These are phyloP conservation scores for Sapria himalayana DNA, from an alignment of 345 rosid genomes.

Conservation along the genomic window DNA sequence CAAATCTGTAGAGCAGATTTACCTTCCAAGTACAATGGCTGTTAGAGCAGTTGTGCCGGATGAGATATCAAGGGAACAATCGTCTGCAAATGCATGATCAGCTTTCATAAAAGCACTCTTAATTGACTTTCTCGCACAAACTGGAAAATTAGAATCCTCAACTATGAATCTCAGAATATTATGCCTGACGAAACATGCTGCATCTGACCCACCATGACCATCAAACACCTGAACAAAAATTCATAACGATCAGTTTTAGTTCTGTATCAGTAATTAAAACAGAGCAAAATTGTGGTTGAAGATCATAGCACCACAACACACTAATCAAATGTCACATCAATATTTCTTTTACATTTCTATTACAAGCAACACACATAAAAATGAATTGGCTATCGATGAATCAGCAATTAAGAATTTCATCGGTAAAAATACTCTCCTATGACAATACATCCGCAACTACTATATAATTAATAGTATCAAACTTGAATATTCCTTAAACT, in stretches of 20 bases:
- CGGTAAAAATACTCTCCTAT: too few species aligned
- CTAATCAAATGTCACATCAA: too few species aligned
- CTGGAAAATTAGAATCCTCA: conserved; percentile 69
- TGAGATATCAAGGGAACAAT: conserved; percentile 68
- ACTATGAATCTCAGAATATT: conserved; percentile 53
- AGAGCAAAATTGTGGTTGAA: too few species aligned
- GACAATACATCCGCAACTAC: too few species aligned
- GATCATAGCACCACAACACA: too few species aligned
- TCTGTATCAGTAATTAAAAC: too few species aligned
- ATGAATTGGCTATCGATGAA: too few species aligned
- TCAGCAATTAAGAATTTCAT: too few species aligned
- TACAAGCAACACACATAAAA: too few species aligned
- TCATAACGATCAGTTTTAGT: conserved; percentile 7
- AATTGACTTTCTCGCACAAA: conserved; percentile 53
- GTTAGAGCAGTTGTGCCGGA: conserved; percentile 88
- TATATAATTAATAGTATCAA: too few species aligned
- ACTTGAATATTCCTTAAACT: too few species aligned
- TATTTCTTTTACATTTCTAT: too few species aligned
- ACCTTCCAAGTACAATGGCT: conserved; percentile 71
- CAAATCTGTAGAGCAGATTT: conserved; percentile 1
- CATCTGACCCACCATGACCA: conserved; percentile 96
- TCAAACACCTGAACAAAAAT: conserved; percentile 58
- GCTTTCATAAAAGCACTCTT: conserved; percentile 65
- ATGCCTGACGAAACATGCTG: conserved; percentile 54
- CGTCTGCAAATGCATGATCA: conserved; percentile 82